Evolutionary conservation across 208 protist genomes (phyloP), one percentile per base, ranked within the genome.

Genomic region (Porcisia deanei): DNA sequence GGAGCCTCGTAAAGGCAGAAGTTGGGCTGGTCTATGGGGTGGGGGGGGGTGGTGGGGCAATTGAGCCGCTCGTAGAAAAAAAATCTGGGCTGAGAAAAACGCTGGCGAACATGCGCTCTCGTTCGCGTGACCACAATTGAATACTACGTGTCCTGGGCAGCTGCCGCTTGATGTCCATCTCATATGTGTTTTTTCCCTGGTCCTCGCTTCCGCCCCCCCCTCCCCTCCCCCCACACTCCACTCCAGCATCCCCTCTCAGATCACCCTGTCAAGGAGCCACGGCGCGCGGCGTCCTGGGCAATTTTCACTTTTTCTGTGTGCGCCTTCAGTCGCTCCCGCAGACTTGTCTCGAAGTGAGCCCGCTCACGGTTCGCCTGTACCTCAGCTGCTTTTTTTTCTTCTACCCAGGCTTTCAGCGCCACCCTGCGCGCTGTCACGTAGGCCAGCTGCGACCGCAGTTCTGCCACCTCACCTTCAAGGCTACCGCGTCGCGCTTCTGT

Each of bases 261-360:
- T 69, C 73, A 70, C 45, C 25, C 49, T 41, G 73, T 37, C 58
- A 78, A 52, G 30, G 78, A 84, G 30, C 76, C 80, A 22, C 79
- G 73, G 7, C 89, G 86, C 43, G 82, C 75, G 5, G 76, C 76
- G 5, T 91, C 82, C 70, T 89, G 82, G 45, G 55, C 72, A 12
- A 52, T 79, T 67, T 84, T 85, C 18, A 88, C 69, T 25, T 60
- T 64, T 43, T 88, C 85, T 30, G 80, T 84, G 60, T 88, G 79
- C 69, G 45, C 41, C 58, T 66, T 63, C 61, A 93, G 75, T 3
- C 86, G 86, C 49, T 87, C 79, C 2, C 76, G 53, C 53, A 90
- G 70, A 12, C 30, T 22, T 18, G 78, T 63, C 39, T 81, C 59
- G 55, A 92, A 90, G 30, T 65, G 20, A 20, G 34, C 45, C 39